Evolutionary conservation across 805 yeast species (phyloP).

Genomic region (Ogataea sp.): DNA sequence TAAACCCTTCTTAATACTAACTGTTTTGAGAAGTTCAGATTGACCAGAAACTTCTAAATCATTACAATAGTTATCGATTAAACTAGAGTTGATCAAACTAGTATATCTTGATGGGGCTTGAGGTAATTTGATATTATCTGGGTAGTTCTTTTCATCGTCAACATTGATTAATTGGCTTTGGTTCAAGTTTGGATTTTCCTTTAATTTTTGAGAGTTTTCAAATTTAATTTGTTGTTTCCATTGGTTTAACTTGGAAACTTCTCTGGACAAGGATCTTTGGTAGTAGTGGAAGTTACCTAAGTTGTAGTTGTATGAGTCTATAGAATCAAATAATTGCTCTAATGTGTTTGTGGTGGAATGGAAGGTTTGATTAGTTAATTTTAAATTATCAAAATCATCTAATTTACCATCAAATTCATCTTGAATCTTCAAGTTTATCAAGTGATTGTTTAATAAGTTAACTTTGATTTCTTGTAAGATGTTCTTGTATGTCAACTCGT

Average conservation of each 20-base stretch:
- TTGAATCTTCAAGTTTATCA: slow-evolving; percentile 34
- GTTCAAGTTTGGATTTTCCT: slow-evolving; percentile 42
- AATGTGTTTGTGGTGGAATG: slow-evolving; percentile 36
- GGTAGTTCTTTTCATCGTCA: slow-evolving; percentile 62
- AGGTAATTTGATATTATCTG: slow-evolving; percentile 55
- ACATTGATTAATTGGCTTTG: slow-evolving; percentile 29
- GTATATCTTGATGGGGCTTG: slow-evolving; percentile 70
- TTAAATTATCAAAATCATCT: slow-evolving; percentile 16
- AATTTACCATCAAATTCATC: slow-evolving; percentile 6
- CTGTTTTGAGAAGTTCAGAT: slow-evolving; percentile 54
- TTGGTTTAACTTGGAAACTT: slow-evolving; percentile 57
- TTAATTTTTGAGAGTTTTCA: slow-evolving; percentile 55
- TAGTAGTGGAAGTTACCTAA: slow-evolving; percentile 74
- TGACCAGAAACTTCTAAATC: slow-evolving; percentile 67
- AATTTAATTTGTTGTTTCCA: slow-evolving; percentile 67
- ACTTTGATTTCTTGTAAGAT: slow-evolving; percentile 69
- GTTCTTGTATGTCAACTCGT: slow-evolving; percentile 54
- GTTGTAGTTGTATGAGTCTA: slow-evolving; percentile 71
- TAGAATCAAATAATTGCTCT: slow-evolving; percentile 57
- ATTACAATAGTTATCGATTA: slow-evolving; percentile 61
- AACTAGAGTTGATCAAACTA: slow-evolving; percentile 58
- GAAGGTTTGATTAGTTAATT: slow-evolving; percentile 31
- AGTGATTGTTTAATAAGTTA: slow-evolving; percentile 56
- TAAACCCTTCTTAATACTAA: slow-evolving; percentile 49
- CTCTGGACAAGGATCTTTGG: slow-evolving; percentile 70